Evolutionary conservation across 352 stramenopile species (phyloP).

Genomic region (Pythium graminicola): DNA sequence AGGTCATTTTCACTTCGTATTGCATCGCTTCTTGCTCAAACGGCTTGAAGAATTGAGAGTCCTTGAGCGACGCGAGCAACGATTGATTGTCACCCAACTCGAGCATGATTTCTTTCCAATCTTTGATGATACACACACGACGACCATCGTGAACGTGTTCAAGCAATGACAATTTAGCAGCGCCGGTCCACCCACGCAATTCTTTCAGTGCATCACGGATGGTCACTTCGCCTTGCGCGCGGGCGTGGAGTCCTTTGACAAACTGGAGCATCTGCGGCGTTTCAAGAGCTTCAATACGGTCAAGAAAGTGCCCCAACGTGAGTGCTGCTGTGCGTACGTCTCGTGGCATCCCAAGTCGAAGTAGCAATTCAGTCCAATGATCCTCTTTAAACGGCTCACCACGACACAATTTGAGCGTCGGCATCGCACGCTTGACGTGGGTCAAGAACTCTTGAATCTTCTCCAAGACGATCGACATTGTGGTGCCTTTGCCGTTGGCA

Average conservation of each 20-base stretch:
- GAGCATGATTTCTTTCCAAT: conserved; percentile 95
- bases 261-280: conserved; percentile 85
- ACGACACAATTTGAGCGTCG: conserved; percentile 90
- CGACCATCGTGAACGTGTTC: conserved; percentile 78
- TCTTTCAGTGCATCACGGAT: conserved; percentile 94
- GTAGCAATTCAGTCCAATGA: conserved; percentile 92
- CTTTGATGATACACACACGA: conserved; percentile 89
- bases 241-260: conserved; percentile 88
- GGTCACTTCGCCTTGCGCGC: conserved; percentile 90
- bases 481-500: not conserved
- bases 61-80: conserved; percentile 91
- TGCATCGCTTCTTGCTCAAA: conserved; percentile 89
- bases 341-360: conserved; percentile 86
- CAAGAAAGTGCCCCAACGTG: conserved; percentile 89
- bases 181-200: conserved; percentile 90
- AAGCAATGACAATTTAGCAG: conserved; percentile 84
- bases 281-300: conserved; percentile 67
- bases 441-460: conserved; percentile 76
- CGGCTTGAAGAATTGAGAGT: conserved; percentile 94
- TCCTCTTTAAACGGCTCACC: conserved; percentile 96
- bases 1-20: conserved; percentile 88
- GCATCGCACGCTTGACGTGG: conserved; percentile 85
- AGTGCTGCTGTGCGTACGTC: conserved; percentile 85
- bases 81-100: conserved; percentile 94
- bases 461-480: conserved; percentile 48